phyloP scores from a whole-genome alignment of 2,329 filamentous ascomycete species.

The Calonectria henricotiae region DNA sequence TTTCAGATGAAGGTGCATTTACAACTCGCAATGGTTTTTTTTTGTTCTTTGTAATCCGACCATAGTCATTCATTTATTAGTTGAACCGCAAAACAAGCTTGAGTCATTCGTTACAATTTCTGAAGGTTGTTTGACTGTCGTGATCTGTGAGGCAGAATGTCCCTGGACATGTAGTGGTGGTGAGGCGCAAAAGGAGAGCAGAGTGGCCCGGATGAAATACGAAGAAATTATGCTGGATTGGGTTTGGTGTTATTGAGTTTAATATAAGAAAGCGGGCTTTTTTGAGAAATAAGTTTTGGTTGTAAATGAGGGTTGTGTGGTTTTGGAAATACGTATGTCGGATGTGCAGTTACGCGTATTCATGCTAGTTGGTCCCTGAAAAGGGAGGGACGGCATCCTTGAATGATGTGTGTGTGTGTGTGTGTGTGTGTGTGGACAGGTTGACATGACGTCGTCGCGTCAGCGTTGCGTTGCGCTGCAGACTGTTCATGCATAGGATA shows the following conservation, averaged over 20 bases:
- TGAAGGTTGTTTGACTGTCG: background rate
- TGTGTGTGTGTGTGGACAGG: constrained; percentile 1
- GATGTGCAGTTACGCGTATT: constrained; percentile 18
- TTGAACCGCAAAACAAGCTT: constrained; percentile 43
- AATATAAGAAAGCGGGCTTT: constrained; percentile 4
- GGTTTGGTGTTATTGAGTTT: constrained; percentile 1
- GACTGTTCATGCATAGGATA: constrained; percentile 12
- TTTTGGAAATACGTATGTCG: constrained; percentile 12
- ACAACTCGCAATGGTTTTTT: constrained; percentile 34
- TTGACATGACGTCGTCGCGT: background rate
- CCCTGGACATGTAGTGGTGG: too few species aligned
- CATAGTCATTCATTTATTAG: constrained; percentile 50
- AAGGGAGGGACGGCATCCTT: constrained; percentile 2
- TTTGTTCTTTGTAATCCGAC: constrained; percentile 44
- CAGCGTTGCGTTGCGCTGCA: background rate
- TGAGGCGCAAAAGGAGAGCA: too few species aligned
- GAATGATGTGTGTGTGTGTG: background rate
- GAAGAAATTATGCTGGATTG: background rate
- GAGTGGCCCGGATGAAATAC: background rate
- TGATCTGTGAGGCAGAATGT: background rate
- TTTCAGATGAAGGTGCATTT: constrained; percentile 44
- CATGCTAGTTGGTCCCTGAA: background rate
- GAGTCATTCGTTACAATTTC: constrained; percentile 48
- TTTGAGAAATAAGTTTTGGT: background rate
- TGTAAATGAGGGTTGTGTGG: constrained; percentile 11